Conservation (phyloP, 306 rosid genomes). For the Trifolium dubium region DNA sequence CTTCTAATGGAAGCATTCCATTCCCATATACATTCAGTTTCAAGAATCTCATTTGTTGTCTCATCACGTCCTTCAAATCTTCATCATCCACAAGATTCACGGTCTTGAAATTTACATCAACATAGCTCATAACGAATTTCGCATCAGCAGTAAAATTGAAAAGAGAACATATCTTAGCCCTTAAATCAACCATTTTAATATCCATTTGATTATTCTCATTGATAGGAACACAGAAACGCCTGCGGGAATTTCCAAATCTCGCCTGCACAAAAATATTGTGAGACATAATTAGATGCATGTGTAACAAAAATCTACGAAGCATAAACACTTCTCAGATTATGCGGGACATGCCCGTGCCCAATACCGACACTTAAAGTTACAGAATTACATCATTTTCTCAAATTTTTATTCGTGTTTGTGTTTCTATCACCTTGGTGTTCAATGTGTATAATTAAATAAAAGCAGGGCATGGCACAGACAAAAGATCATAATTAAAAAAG, state of each 20-base stretch:
- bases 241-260: slow-evolving; percentile 59
- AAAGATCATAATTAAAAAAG: too few relatives aligned
- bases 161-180: slow-evolving; percentile 56
- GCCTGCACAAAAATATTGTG: slow-evolving; percentile 49
- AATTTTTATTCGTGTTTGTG: too few relatives aligned
- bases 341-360: too few relatives aligned
- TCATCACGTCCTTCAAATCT: slow-evolving; percentile 77
- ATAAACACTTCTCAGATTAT: too few relatives aligned
- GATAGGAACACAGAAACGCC: slow-evolving; percentile 69
- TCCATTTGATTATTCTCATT: slow-evolving; percentile 57
- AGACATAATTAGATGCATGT: not conserved
- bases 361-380: too few relatives aligned
- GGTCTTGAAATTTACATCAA: slow-evolving; percentile 87
- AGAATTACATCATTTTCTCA: too few relatives aligned
- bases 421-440: too few relatives aligned
- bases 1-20: not conserved
- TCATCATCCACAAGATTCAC: slow-evolving; percentile 78
- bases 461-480: too few relatives aligned
- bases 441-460: too few relatives aligned
- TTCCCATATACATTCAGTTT: slow-evolving; percentile 61
- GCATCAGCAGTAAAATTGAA: slow-evolving; percentile 58
- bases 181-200: slow-evolving; percentile 66
- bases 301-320: too few relatives aligned
- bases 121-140: slow-evolving; percentile 62
- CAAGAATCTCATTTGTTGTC: slow-evolving; percentile 69